These are phyloP conservation scores for Delitschia confertaspora DNA, from an alignment of 495 filamentous ascomycete genomes.

Conservation along the genomic window DNA sequence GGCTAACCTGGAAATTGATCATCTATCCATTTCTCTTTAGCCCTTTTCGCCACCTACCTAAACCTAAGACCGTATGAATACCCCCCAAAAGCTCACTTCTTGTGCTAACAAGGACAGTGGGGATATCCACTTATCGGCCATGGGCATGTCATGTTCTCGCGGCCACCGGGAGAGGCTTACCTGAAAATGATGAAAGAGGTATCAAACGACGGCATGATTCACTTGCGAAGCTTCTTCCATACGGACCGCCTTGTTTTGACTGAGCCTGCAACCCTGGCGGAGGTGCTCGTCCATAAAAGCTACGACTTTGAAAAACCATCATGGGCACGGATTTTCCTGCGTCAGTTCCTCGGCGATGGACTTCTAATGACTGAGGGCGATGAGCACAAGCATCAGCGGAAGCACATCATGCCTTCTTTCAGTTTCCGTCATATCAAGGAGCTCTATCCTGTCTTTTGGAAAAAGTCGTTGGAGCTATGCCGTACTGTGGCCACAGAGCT, in stretches of 20 bases:
- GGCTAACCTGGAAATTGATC: too few relatives aligned
- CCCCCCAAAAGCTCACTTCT: background rate
- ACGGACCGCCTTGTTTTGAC: constrained; percentile 25
- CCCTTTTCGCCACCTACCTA: constrained; percentile 27
- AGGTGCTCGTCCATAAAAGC: constrained; percentile 33
- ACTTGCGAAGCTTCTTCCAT: constrained; percentile 28
- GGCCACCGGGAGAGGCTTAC: constrained; percentile 12
- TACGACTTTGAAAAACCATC: constrained; percentile 48
- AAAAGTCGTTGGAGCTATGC: constrained; percentile 41
- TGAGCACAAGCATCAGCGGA: constrained; percentile 32
- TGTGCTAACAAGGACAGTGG: too few relatives aligned
- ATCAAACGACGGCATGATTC: constrained; percentile 30
- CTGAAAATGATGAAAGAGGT: constrained; percentile 24
- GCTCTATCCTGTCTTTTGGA: constrained; percentile 34
- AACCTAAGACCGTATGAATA: constrained; percentile 8
- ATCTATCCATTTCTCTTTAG: constrained; percentile 26
- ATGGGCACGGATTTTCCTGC: constrained; percentile 33
- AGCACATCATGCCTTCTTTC: constrained; percentile 33
- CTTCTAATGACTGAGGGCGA: constrained; percentile 33
- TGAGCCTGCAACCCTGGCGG: constrained; percentile 26
- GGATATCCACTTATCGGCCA: constrained; percentile 23
- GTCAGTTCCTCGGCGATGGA: constrained; percentile 30
- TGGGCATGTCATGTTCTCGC: constrained; percentile 21
- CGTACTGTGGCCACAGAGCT: constrained; percentile 22
- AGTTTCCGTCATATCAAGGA: constrained; percentile 33